These are phyloP conservation scores for Aspergillus transmontanensis DNA, from an alignment of 2,329 filamentous ascomycete genomes.

Conservation along the genomic window DNA sequence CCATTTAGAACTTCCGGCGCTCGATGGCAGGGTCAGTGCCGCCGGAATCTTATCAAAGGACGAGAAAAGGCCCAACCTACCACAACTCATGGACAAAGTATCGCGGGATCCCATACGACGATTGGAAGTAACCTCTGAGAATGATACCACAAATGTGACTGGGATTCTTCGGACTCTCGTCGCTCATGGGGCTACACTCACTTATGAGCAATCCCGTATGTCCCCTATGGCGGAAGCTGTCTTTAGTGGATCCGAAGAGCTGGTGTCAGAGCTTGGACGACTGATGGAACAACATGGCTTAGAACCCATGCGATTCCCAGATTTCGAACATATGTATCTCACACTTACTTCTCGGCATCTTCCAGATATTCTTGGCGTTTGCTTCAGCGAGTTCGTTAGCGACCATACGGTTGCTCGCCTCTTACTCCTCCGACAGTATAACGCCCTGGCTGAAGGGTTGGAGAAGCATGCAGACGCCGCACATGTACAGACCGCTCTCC, in stretches of 20 bases:
- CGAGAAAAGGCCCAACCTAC: background rate
- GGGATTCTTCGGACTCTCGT: background rate
- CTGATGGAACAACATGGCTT: background rate
- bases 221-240: background rate
- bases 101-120: background rate
- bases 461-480: slow-evolving; percentile 4
- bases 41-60: background rate
- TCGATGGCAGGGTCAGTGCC: background rate
- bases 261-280: background rate
- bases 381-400: background rate
- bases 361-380: background rate
- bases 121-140: background rate
- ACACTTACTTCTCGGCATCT: background rate
- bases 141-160: background rate
- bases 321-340: background rate
- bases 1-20: background rate
- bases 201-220: background rate
- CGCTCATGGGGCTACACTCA: background rate
- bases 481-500: background rate
- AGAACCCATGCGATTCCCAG: background rate
- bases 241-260: background rate
- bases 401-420: background rate
- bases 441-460: slow-evolving; percentile 11
- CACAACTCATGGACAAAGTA: background rate
- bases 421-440: background rate